Evolutionary conservation across 331 rosid genomes (phyloP).

Genomic region (Ulmus americana): DNA sequence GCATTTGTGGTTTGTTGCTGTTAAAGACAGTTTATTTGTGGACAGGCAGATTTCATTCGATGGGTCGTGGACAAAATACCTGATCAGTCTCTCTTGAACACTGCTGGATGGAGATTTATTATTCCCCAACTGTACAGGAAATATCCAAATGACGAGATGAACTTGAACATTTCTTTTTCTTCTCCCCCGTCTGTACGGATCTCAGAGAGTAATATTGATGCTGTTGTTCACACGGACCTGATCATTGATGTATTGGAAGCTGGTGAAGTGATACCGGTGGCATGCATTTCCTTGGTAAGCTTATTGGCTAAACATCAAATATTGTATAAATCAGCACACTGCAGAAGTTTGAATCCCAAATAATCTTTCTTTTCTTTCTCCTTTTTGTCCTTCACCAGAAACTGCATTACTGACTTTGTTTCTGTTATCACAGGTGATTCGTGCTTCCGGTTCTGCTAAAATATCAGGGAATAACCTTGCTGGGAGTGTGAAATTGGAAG

Average conservation of each 20-base stretch:
- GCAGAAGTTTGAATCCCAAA: no score
- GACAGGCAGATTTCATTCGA: conserved; percentile 82
- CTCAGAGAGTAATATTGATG: conserved; percentile 46
- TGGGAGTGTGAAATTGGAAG: conserved; percentile 49
- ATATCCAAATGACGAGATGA: conserved; percentile 75
- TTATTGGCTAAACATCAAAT: conserved; percentile 6
- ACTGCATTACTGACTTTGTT: neutral
- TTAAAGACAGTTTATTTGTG: conserved; percentile 21
- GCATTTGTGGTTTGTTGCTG: neutral
- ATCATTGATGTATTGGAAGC: conserved; percentile 58
- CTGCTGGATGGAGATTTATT: conserved; percentile 90
- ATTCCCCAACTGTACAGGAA: conserved; percentile 84
- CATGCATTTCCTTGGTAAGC: conserved; percentile 81
- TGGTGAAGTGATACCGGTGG: conserved; percentile 58
- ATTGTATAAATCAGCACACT: neutral
- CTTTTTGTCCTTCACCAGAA: neutral
- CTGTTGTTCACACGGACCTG: conserved; percentile 45
- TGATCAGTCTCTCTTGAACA: conserved; percentile 71
- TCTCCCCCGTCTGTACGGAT: conserved; percentile 65
- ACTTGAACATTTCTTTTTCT: conserved; percentile 67
- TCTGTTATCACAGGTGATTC: conserved; percentile 40
- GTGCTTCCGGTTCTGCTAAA: conserved; percentile 50
- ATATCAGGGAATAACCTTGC: conserved; percentile 64
- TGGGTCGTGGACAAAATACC: conserved; percentile 86
- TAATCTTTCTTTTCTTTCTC: neutral